Evolutionary conservation across 1,284 basidiomycete species (phyloP).

Genomic region (Heliocybe sulcata): DNA sequence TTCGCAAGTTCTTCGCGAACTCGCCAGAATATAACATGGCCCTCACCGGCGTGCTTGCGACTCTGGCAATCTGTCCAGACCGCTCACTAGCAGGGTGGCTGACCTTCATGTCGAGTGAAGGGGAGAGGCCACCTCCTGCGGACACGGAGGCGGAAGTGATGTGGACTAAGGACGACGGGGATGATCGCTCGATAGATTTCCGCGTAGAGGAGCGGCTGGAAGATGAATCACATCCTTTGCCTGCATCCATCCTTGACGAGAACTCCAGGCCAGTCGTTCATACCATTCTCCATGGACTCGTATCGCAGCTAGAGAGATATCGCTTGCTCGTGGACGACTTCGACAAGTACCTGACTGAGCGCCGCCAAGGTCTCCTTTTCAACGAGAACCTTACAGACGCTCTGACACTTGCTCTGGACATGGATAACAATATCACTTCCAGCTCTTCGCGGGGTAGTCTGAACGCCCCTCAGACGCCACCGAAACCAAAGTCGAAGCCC

Average conservation of each 20-base stretch:
- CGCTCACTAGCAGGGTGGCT: constrained; percentile 88
- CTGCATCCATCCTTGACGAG: constrained; percentile 62
- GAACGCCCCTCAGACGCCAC: constrained; percentile 17
- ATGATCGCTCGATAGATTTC: constrained; percentile 76
- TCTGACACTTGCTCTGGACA: constrained; percentile 64
- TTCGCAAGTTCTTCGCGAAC: constrained; percentile 80
- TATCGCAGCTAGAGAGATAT: constrained; percentile 75
- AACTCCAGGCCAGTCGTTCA: constrained; percentile 72
- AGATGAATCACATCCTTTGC: constrained; percentile 48
- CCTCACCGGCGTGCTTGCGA: constrained; percentile 75
- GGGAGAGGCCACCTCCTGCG: constrained; percentile 14
- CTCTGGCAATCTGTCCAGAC: constrained; percentile 77
- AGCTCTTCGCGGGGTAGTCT: constrained; percentile 16
- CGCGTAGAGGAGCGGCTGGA: constrained; percentile 58
- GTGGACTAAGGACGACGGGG: constrained; percentile 41
- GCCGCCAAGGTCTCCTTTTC: constrained; percentile 85
- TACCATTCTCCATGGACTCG: constrained; percentile 70
- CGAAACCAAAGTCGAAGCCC: constrained; percentile 47
- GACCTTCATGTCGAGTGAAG: constrained; percentile 47
- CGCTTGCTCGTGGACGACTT: constrained; percentile 72
- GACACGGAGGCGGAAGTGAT: constrained; percentile 13
- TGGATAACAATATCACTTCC: constrained; percentile 23
- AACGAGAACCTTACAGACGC: constrained; percentile 92
- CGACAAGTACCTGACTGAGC: constrained; percentile 79
- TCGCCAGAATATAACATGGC: constrained; percentile 85